These are phyloP conservation scores for Penicillium angulare DNA, from an alignment of 495 filamentous ascomycete genomes.

Conservation along the genomic window DNA sequence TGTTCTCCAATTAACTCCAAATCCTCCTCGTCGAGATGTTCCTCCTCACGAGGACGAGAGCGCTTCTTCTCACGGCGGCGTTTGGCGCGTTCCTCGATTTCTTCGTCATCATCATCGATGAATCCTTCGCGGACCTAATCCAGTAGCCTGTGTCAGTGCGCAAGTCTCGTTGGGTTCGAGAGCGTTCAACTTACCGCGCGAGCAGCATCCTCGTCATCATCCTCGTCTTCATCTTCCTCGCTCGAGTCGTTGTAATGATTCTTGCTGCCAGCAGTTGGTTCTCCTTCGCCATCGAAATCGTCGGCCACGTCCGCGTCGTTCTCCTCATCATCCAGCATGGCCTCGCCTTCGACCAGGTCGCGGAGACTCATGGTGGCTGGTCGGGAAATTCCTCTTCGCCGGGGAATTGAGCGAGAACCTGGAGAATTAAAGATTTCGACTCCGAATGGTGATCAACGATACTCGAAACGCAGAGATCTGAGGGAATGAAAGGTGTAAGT, in stretches of 20 bases:
- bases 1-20: constrained; percentile 87
- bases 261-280: constrained; percentile 43
- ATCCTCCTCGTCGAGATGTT: constrained; percentile 91
- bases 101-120: constrained; percentile 92
- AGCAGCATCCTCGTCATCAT: constrained; percentile 83
- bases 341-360: constrained; percentile 80
- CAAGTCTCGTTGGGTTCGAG: neutral
- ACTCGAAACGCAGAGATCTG: constrained; percentile 1
- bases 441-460: neutral
- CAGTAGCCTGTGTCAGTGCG: neutral
- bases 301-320: constrained; percentile 87
- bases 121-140: constrained; percentile 84
- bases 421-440: neutral
- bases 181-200: constrained; percentile 41
- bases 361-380: constrained; percentile 64
- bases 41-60: constrained; percentile 66
- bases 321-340: constrained; percentile 85
- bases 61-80: constrained; percentile 59
- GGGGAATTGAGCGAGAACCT: constrained; percentile 7
- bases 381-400: constrained; percentile 22
- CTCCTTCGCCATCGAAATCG: constrained; percentile 63
- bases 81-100: constrained; percentile 62
- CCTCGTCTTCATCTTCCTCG: constrained; percentile 95
- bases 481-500: constrained; percentile 2
- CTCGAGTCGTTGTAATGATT: constrained; percentile 74